Evolutionary conservation across 176 grass and related monocot species (phyloP), one percentile per base, ranked within the genome.

Genomic region (Ensete ventricosum): DNA sequence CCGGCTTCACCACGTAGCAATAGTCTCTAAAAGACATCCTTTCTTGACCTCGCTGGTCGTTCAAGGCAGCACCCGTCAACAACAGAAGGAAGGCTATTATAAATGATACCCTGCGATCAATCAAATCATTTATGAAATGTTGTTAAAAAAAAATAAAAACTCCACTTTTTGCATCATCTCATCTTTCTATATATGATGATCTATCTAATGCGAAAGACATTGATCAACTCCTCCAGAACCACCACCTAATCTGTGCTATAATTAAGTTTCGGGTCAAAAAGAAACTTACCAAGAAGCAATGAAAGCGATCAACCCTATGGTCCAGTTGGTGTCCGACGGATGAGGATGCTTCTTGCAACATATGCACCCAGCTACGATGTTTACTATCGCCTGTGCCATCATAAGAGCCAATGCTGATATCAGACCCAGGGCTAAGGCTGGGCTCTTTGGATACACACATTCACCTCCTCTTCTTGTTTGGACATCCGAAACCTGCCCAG

Each of bases 1-100:
- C 95, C 0, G 95, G 88, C 78, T 99, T 99, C 77, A 99, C 91
- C 0, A 94, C 90, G 14, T 94, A 99, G 78, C 95, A 99, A 71
- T 84, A 91, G 78, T 81, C 84, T 25, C 90, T 88, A 1, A 99
- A 99, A 58, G 94, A 94, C 91, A 99, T 94, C 69, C 89, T 94
- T 57, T 99, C 88, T 73, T 89, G 73, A 1, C 95, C 91, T 68
- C 86, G 82, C 52, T 99, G 88, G 50, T 94, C 95, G 13, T 99
- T 99, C 21, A 99, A 78, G 1, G 95, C 95, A 12, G 95, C 95
- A 26, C 95, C 95, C 1, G 90, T 99, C 22, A 99, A 73, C 54
- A 99, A 72, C 2, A 99, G 82, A 80, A 99, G 95, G 84, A 99
- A 99, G 19, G 43, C 67, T 11, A 70, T n/a, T 70, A 0, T 91